These are phyloP conservation scores for Capsicum chinense DNA, from an alignment of 257 asterid species.

Conservation along the genomic window DNA sequence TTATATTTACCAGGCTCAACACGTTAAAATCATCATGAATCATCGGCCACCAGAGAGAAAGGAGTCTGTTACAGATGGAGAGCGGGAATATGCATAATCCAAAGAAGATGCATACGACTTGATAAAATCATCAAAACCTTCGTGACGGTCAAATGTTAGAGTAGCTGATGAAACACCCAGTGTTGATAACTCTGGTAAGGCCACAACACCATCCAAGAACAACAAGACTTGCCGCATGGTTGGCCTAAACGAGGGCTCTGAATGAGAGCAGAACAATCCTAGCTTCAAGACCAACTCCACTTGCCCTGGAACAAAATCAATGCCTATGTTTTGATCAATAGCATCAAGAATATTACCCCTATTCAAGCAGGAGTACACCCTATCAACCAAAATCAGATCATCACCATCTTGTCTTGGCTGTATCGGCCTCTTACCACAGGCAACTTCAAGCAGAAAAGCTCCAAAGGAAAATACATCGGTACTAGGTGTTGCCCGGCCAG, in stretches of 20 bases:
- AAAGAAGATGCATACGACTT: conserved; percentile 8
- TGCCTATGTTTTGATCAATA: conserved; percentile 25
- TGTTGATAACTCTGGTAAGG: conserved; percentile 13
- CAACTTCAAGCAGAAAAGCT: conserved; percentile 25
- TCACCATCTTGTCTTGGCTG: conserved; percentile 1
- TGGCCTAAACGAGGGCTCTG: neutral
- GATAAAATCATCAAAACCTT: conserved; percentile 22
- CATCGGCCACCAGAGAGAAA: conserved; percentile 51
- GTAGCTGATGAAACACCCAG: conserved; percentile 6
- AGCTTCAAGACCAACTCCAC: conserved; percentile 21
- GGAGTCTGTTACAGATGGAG: conserved; percentile 42
- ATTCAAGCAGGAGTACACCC: conserved; percentile 15
- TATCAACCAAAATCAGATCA: conserved; percentile 11
- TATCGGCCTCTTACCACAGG: conserved; percentile 4
- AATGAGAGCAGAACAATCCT: conserved; percentile 19
- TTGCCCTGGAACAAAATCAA: conserved; percentile 12
- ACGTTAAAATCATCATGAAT: neutral
- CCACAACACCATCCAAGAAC: conserved; percentile 50
- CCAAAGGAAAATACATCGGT: conserved; percentile 24
- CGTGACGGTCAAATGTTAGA: neutral
- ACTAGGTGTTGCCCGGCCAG: conserved; percentile 16
- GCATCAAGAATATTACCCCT: conserved; percentile 23
- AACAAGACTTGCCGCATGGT: conserved; percentile 17
- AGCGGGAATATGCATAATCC: conserved; percentile 28
- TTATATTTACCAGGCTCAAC: neutral